Base-by-base conservation (phyloP, 164 flowering plant species). In the Protea cynaroides region DNA sequence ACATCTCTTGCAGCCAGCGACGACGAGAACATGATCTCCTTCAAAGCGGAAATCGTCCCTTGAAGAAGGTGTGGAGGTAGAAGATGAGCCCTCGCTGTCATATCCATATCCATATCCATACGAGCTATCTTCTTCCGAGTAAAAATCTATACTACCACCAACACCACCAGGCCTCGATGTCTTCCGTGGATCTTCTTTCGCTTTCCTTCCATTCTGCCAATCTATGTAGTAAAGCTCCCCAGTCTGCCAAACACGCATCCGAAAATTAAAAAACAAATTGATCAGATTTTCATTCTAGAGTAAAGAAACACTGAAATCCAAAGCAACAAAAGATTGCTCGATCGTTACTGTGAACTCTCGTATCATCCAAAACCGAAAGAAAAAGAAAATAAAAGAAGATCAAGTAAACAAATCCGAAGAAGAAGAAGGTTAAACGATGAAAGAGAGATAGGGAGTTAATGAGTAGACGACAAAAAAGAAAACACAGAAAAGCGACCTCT, bases 171-270 rank as follows among this genome's bases (percentile, higher is more conserved):
- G 22, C 55, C 81, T 22, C 25, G 61, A 15, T 22, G 37, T 22
- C 37, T 59, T 67, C 58, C 98, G 79, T 1, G 97, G 98, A 78
- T 89, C 97, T 54, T 85, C 90, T 53, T 65, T 86, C 13, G 79
- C 77, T 72, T 82, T 90, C 84, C 72, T 80, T 3, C 97, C 97
- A 7, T 72, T 86, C 24, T 81, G 75, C 96, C 95, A 86, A 72
- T 94, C 86, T 56, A 86, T 81, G 71, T 83, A 94, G 60, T 94
- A 94, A 59, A 89, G 65, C 76, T 91, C 97, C 29, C 98, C 98
- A 3, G 96, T 86, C 98, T 94, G 81, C 71, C 71, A 58, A 49
- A 49, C n/a, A 49, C 63, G 15, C 50, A 58, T 11, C 49, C 62
- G 6, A 24, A 55, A 15, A 18, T 25, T n/a, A 49, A 55, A 22